Evolutionary conservation across 2,329 filamentous ascomycete species (phyloP), one percentile per base, ranked within the genome.

Genomic region (Trichophyton equinum): DNA sequence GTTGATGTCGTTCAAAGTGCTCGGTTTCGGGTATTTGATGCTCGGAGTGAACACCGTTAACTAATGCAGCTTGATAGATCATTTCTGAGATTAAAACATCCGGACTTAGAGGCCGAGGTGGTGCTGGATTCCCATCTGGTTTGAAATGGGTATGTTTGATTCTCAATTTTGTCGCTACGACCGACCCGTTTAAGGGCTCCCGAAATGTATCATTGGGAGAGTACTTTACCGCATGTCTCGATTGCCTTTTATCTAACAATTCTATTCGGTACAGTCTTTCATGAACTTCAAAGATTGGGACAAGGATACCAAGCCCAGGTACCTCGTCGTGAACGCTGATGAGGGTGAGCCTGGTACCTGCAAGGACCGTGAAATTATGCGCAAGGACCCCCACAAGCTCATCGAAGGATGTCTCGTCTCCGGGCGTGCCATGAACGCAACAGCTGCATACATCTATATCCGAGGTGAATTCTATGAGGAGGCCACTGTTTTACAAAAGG

Each of bases 201-300:
- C 40, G n/a, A n/a, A 18, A 20, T 7, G 40, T 44, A 44, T 44
- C 40, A 13, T 38, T 18, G 4, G n/a, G 40, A 20, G n/a, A 20
- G 2, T 44, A 44, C 40, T 44, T 44, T 44, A 18, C 11, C 4
- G 4, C 15, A 18, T n/a, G n/a, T 20, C 40, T 18, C 40, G 40
- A 25, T 27, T 22, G 8, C 42, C 27, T 18, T 46, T 11, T 44
- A 44, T 22, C 61, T 61, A 60, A 63, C 46, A 44, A 49, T 61
- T 18, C 5, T 2, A 44, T 27, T 25, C 11, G 58, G 65, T 71
- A 47, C 36, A 95, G 91, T 96, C 91, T 57, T 99, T 99, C 78
- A 99, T 99, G 94, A 99, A 99, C 82, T 91, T 92, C 82, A 96
- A 96, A 79, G 94, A 91, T 70, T 99, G 94, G 94, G 92, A 99